Evolutionary conservation across 768 basidiomycete species (phyloP), one percentile per base, ranked within the genome.

Genomic region (Lactarius trivialis): DNA sequence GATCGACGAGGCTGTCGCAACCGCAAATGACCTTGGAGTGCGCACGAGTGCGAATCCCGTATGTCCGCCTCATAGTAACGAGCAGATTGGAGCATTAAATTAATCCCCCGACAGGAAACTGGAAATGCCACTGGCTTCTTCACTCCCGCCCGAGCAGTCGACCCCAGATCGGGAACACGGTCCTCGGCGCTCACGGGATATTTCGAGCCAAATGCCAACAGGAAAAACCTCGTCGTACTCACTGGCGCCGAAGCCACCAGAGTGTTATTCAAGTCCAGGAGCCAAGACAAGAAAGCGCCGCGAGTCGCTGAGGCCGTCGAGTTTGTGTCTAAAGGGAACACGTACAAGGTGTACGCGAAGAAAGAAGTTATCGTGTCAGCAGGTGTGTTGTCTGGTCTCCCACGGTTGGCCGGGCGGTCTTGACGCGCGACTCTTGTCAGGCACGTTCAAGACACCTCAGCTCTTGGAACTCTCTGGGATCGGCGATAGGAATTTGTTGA

Each of bases 341-440:
- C 41, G 30, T 73, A 74, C 61, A 66, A 68, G 15, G 74, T 75
- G 15, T 70, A 71, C 37, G 76, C 76, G 36, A 70, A 68, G 65
- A 74, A 74, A 58, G 78, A 80, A 64, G 76, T 79, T 52, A 74
- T 79, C 60, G 60, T 79, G n/a, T 66, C 70, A 48, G 65, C 71
- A 4, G 72, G 70, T 70, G 45, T 48, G 51, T 34, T 32, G 30
- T 30, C 30, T 6, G 30, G 30, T 30, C 30, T 30, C 30, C 30
- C 30, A 30, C 30, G 30, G 30, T 30, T 30, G 30, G 30, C 30
- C 30, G 30, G 30, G 30, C 11, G 2, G 17, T 21, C 26, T 14
- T 41, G 59, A 60, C 30, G 19, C 17, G 39, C 7, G 4, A 19
- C 12, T 26, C 2, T 24, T 32, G 30, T 69, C 68, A 58, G 75